Evolutionary conservation across 352 stramenopile genomes (phyloP), one percentile per base, ranked within the genome.

Genomic region (Phytophthora citricola): DNA sequence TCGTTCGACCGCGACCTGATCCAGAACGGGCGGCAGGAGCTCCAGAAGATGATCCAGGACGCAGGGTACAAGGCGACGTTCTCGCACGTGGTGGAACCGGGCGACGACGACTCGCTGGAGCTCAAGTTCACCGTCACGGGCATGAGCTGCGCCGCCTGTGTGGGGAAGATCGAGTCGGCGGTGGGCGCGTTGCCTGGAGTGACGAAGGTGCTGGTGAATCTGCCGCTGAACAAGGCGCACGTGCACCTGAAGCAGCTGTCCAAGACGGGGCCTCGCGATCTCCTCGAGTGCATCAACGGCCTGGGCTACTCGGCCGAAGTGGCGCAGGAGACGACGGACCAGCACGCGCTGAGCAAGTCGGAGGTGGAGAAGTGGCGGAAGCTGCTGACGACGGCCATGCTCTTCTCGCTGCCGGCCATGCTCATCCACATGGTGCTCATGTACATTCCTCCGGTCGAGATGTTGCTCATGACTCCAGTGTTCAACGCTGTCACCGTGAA

Each of bases 361-460:
- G 85, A 96, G 62, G 85, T 89, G 44, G 45, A 84, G 12, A 90
- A 94, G 62, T 97, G 89, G 88, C 76, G 79, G 43, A 68, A 77
- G 20, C 64, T 95, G 43, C 63, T 97, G 44, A 75, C 87, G 20
- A 91, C 76, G 9, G 83, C 85, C 51, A 77, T 96, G 66, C 41
- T 95, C 14, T 97, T 97, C 63, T 89, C 89, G n/a, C 61, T 94
- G 24, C 89, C 89, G 2, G 85, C 85, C 15, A 93, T 87, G 71
- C 59, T 96, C 14, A 91, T 97, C 39, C 85, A 95, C 80, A 95
- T 96, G 88, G 83, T 97, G 39, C 66, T 96, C 11, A 80, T 86
- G 41, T 91, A 93, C 63, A 93, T 95, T 49, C 83, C 85, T 15
- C 53, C 78, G 1, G 71, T 85, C 12, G 75, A 89, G 51, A 77